These are phyloP conservation scores for Dryas octopetala DNA, from an alignment of 306 rosid species.

Conservation along the genomic window DNA sequence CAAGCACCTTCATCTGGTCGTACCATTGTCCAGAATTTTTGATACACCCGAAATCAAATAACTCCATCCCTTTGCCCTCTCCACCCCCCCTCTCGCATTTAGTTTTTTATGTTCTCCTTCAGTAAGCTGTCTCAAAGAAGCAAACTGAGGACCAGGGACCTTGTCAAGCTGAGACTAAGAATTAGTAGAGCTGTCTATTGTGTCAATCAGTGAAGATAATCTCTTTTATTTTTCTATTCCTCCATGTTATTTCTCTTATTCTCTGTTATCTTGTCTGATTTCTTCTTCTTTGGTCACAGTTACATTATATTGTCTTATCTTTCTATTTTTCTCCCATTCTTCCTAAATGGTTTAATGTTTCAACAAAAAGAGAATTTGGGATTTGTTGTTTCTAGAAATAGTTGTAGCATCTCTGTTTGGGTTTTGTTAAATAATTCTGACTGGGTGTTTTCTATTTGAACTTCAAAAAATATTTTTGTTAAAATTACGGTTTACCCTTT, in stretches of 20 bases:
- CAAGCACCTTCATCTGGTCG: constrained; percentile 2
- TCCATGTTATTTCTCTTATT: not conserved
- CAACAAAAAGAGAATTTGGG: not conserved
- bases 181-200: not conserved
- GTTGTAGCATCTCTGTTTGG: no score
- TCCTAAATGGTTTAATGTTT: not conserved
- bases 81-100: no score
- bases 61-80: no score
- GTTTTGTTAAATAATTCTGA: no score
- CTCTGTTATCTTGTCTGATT: not conserved
- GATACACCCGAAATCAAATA: not conserved
- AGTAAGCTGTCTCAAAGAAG: not conserved
- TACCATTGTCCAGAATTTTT: not conserved
- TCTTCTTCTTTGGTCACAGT: not conserved
- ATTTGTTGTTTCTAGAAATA: not conserved
- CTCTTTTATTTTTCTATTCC: not conserved
- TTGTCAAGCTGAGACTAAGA: not conserved
- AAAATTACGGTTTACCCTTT: no score
- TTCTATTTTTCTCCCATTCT: not conserved
- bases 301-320: not conserved
- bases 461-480: no score
- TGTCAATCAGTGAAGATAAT: not conserved
- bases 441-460: no score
- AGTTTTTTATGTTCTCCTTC: not conserved
- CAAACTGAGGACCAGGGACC: not conserved